Base-by-base conservation (phyloP, 2,329 filamentous ascomycete species). In the Calonectria henricotiae region DNA sequence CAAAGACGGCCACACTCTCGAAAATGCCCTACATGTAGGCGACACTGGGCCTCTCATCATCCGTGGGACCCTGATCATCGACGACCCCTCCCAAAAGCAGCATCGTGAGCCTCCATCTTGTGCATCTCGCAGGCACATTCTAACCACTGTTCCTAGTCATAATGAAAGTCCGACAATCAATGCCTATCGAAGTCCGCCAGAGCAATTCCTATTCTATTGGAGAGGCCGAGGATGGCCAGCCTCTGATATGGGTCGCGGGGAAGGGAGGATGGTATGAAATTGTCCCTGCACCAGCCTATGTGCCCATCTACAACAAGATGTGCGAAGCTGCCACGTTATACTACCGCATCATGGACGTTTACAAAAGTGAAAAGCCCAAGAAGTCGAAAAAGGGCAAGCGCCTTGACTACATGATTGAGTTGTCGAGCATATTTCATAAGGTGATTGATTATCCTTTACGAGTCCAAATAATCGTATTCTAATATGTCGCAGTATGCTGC, bases 221-320 rank as follows among this genome's bases (percentile, higher is more conserved):
- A 55, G 82, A 83, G 49, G 82, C 82, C 30, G 78, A 83, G 15
- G 86, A 88, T 62, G 86, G 86, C 0, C 83, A 85, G 20, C 85
- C 89, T 4, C 84, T 88, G n/a, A 83, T 93, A 35, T 94, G 92
- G 92, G 90, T 91, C 1, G 75, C 77, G 1, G 80, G 80, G 41
- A 77, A 84, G 65, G 87, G 90, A 13, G 92, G 91, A 51, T 94
- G 92, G 91, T 94, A 90, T 78, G 88, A 91, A 76, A 86, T 94
- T 47, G 84, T 84, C 37, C 91, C 93, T 1, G 83, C 88, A n/a
- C 77, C 83, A 11, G 79, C 82, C 2, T 95, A 93, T 79, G 81
- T 83, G 62, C 75, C 81, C 6, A 89, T 89, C 32, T 91, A 88
- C 79, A 81, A 86, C 35, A 84, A 86, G 58, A 92, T 93, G 85